phyloP scores from a whole-genome alignment of 1,284 basidiomycete species.

The Apiotrichum gamsii region DNA sequence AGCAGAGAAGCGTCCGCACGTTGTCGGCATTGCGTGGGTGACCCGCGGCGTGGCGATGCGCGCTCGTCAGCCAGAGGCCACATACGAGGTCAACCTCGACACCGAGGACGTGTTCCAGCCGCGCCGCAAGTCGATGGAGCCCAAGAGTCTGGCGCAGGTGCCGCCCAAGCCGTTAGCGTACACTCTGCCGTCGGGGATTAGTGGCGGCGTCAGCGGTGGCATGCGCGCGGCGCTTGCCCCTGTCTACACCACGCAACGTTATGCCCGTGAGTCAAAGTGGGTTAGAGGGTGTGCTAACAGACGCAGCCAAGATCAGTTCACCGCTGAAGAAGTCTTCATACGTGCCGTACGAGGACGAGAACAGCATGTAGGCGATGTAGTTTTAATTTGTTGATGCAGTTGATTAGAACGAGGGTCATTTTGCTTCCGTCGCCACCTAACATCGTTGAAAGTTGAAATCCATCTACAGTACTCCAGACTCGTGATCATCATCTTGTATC shows the following conservation, averaged over 20 bases:
- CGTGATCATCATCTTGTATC: too few species aligned
- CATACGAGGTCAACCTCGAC: slow-evolving; percentile 63
- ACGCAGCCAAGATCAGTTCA: slow-evolving; percentile 37
- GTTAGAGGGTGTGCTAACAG: not conserved
- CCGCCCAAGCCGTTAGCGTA: not conserved
- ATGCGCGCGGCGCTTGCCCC: too few species aligned
- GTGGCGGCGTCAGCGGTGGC: too few species aligned
- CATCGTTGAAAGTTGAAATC: too few species aligned
- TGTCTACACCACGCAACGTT: not conserved
- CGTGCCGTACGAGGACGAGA: too few species aligned
- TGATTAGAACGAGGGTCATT: too few species aligned
- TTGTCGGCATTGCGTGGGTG: slow-evolving; percentile 89
- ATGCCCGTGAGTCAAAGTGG: not conserved
- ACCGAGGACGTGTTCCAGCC: slow-evolving; percentile 60
- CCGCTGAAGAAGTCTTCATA: slow-evolving; percentile 33
- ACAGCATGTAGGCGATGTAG: too few species aligned
- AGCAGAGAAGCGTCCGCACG: slow-evolving; percentile 51
- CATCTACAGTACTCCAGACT: too few species aligned
- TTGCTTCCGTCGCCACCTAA: too few species aligned
- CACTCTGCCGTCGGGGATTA: not conserved
- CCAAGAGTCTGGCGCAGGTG: slow-evolving; percentile 20
- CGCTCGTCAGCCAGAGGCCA: slow-evolving; percentile 59
- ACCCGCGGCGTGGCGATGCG: slow-evolving; percentile 73
- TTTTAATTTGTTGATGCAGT: too few species aligned
- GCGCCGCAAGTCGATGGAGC: slow-evolving; percentile 59